Percentiles rank a stretch among this genome's conserved stretches.
phyloP scores from a whole-genome alignment of 345 rosid species.

The Citrus trifoliata region DNA sequence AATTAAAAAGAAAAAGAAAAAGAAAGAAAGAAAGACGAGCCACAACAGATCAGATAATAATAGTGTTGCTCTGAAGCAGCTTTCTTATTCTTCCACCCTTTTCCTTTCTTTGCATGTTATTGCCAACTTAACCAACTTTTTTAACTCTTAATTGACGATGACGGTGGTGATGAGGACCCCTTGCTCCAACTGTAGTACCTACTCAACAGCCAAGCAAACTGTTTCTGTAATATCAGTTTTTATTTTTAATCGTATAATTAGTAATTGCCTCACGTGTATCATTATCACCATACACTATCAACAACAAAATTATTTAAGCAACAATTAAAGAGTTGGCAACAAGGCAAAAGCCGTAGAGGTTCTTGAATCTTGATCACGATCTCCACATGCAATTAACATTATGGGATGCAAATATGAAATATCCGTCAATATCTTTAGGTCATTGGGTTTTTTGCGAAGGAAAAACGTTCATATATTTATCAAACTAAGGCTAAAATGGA shows the following conservation, averaged over 20 bases:
- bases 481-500: no score
- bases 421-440: no score
- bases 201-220: constrained; percentile 73
- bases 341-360: not conserved
- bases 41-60: constrained; percentile 46
- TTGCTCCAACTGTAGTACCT: constrained; percentile 32
- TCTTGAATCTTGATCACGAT: not conserved
- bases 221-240: constrained; percentile 52
- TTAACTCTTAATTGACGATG: constrained; percentile 18
- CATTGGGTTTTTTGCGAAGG: no score
- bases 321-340: no score
- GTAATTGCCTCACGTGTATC: not conserved
- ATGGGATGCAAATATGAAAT: no score
- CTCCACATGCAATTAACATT: not conserved
- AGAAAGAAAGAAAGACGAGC: constrained; percentile 20
- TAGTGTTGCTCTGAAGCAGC: constrained; percentile 53
- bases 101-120: constrained; percentile 9
- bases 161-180: not conserved
- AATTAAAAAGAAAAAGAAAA: not conserved
- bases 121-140: constrained; percentile 30
- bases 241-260: not conserved
- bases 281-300: not conserved
- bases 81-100: constrained; percentile 16
- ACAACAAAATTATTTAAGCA: no score
- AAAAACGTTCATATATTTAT: no score